Evolutionary conservation across 441 rosid species (phyloP).

Genomic region (Pelargonium myrrhifolium): DNA sequence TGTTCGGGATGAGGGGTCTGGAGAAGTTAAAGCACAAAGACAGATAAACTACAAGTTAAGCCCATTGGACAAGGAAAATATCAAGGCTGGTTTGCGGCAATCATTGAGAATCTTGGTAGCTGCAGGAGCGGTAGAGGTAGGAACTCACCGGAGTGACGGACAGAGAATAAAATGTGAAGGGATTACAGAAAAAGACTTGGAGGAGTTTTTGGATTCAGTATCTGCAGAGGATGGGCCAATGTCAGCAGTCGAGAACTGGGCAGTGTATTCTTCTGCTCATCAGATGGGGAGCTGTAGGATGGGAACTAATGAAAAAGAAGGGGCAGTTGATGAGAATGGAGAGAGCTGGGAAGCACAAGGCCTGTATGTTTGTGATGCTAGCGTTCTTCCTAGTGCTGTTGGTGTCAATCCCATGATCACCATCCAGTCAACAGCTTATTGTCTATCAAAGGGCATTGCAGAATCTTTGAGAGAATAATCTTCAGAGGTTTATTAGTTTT

Average conservation of each 20-base stretch:
- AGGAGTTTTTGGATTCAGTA: conserved; percentile 54
- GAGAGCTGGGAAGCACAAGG: conserved; percentile 95
- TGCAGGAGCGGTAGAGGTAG: conserved; percentile 93
- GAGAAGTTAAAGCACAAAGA: conserved; percentile 52
- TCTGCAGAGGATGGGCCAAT: conserved; percentile 36
- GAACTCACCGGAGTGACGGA: conserved; percentile 80
- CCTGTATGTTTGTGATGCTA: conserved; percentile 74
- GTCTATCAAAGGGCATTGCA: conserved; percentile 54
- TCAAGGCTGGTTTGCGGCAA: conserved; percentile 51
- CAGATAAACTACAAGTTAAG: conserved; percentile 40
- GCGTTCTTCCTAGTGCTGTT: conserved; percentile 67
- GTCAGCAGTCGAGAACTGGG: conserved; percentile 44
- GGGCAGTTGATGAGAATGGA: conserved; percentile 72
- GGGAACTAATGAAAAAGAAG: conserved; percentile 53
- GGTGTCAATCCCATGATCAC: conserved; percentile 98
- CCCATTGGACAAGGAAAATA: conserved; percentile 43
- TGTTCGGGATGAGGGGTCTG: conserved; percentile 54
- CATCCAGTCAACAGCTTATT: conserved; percentile 74
- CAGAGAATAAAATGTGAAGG: conserved; percentile 60
- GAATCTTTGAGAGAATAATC: conserved; percentile 10
- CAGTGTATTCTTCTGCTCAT: conserved; percentile 53
- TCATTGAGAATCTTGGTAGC: conserved; percentile 67
- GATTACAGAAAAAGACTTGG: conserved; percentile 33
- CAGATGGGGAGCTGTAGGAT: conserved; percentile 97
- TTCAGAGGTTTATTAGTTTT: background rate